Conservation (phyloP, 225 moss, liverwort and hornwort genomes). For the Sphagnum tenellum region DNA sequence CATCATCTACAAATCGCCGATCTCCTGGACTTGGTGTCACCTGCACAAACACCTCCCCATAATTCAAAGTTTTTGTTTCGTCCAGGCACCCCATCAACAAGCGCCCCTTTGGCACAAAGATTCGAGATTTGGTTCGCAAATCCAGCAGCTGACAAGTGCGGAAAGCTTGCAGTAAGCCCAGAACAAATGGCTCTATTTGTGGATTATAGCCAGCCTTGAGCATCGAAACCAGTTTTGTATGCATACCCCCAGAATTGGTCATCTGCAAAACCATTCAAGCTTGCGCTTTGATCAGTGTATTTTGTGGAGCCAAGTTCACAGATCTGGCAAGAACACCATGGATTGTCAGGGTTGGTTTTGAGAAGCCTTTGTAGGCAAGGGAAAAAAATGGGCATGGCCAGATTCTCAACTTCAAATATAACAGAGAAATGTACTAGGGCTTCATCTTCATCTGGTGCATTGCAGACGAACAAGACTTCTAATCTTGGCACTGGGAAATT, state of each 20-base stretch:
- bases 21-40: conserved; percentile 41
- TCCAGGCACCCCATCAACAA: conserved; percentile 83
- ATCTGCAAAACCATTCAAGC: conserved; percentile 11
- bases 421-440: too few relatives aligned
- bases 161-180: conserved; percentile 60
- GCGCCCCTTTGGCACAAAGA: conserved; percentile 64
- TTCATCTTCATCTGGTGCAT: too few relatives aligned
- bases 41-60: conserved; percentile 75
- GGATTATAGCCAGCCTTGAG: conserved; percentile 50
- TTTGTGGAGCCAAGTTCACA: too few relatives aligned
- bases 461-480: too few relatives aligned
- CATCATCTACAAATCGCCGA: conserved; percentile 24
- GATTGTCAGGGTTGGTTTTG: too few relatives aligned
- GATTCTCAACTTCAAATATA: too few relatives aligned
- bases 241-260: conserved; percentile 37
- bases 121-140: conserved; percentile 52
- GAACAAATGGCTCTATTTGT: conserved; percentile 51
- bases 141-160: conserved; percentile 54
- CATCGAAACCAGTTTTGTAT: conserved; percentile 34
- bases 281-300: too few relatives aligned
- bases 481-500: too few relatives aligned
- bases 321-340: too few relatives aligned
- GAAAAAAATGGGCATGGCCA: too few relatives aligned
- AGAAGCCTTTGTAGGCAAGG: too few relatives aligned
- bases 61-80: conserved; percentile 57